phyloP scores from a whole-genome alignment of 116 monocot species.

The Zostera marina region DNA sequence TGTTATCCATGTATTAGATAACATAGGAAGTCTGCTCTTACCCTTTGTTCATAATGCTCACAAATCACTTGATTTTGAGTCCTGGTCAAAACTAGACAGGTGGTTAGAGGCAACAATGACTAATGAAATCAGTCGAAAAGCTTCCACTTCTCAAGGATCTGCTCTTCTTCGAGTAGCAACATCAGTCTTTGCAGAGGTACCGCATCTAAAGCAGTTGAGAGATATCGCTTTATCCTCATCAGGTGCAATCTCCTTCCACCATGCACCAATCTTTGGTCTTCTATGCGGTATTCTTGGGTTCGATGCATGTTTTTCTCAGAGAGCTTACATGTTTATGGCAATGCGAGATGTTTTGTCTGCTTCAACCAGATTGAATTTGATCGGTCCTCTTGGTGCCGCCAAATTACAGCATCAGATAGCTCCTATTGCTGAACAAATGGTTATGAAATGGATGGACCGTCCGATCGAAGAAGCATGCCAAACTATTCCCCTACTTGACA shows the following conservation, averaged over 20 bases:
- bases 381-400: conserved; percentile 75
- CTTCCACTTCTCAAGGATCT: conserved; percentile 67
- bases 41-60: conserved; percentile 50
- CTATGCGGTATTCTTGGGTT: conserved; percentile 59
- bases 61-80: conserved; percentile 32
- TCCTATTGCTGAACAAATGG: conserved; percentile 32
- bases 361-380: conserved; percentile 72
- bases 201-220: conserved; percentile 39
- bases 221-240: conserved; percentile 23
- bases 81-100: conserved; percentile 51
- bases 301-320: conserved; percentile 44
- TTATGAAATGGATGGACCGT: conserved; percentile 69
- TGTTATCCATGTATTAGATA: conserved; percentile 56
- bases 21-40: conserved; percentile 73
- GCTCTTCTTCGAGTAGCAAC: conserved; percentile 70
- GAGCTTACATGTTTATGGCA: conserved; percentile 58
- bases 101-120: conserved; percentile 66
- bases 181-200: conserved; percentile 48
- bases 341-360: conserved; percentile 82
- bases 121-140: conserved; percentile 75
- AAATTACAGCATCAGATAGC: conserved; percentile 65
- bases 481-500: conserved; percentile 64
- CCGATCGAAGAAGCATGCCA: conserved; percentile 59
- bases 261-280: conserved; percentile 79
- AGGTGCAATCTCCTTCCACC: conserved; percentile 38